Evolutionary conservation across 2,329 filamentous ascomycete genomes (phyloP), one percentile per base, ranked within the genome.

Genomic region (Penicillium sp.): DNA sequence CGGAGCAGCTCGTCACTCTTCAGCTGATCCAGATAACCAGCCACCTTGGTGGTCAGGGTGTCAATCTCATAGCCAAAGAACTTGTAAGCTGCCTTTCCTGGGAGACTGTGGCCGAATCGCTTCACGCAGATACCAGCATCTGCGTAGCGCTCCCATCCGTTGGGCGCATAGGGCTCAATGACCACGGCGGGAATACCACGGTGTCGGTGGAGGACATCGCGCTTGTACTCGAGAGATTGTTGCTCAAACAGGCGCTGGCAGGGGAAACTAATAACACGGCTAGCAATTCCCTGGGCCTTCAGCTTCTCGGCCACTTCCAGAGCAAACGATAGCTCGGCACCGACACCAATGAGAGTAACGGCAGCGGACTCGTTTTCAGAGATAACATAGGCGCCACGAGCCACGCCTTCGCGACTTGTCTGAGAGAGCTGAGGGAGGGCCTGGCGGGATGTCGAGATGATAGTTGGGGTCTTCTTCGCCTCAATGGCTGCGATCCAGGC

Each of bases 101-200:
- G 60, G n/a, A 63, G 46, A 51, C 56, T 58, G 42, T 58, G 59
- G 13, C 79, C 79, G 48, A 81, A 82, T 0, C 71, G 67, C 48
- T 72, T 76, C 67, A 82, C 71, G 33, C 71, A 74, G 44, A 76
- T 71, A 3, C 73, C 77, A 0, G 78, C 79, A 66, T 81, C 76
- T 0, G 79, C 79, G 56, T 81, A 82, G n/a, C 79, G 64, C 63
- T 82, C 80, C 80, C 80, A 83, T 3, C 79, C 78, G 29, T 78
- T 78, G 0, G 75, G 71, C 1, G 77, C 71, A 59, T 78, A 82
- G 0, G 80, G 74, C 67, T 82, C 79, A 26, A 82, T 79, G 1
- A 81, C 75, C 3, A 82, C 75, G 3, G 70, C 69, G 2, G 77
- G 76, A 11, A 75, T 69, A 6, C 71, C 71, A 2, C 62, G 60